Evolutionary conservation across 345 rosid species (phyloP).

Genomic region (Eucalyptus albens): DNA sequence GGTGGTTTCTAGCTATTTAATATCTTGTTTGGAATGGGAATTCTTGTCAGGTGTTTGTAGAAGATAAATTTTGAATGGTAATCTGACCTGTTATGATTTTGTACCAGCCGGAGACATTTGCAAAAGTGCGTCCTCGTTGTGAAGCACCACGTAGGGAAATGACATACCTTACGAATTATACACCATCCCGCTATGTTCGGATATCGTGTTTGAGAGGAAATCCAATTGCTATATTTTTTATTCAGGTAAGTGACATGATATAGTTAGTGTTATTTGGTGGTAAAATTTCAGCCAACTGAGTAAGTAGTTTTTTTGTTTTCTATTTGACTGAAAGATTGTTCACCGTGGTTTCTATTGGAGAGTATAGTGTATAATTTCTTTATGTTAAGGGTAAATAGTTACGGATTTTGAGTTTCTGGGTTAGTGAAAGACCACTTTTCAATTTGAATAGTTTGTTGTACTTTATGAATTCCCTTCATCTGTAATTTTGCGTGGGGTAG

Average conservation of each 20-base stretch:
- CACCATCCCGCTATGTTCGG: slow-evolving; percentile 71
- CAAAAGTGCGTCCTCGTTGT: slow-evolving; percentile 75
- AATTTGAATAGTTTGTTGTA: not conserved
- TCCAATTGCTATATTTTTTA: slow-evolving; percentile 79
- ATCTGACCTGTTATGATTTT: not conserved
- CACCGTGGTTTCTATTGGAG: not conserved
- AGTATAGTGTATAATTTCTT: not conserved
- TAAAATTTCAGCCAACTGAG: not conserved
- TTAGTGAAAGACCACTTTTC: not conserved
- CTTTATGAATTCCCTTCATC: not conserved
- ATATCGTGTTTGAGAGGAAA: slow-evolving; percentile 83
- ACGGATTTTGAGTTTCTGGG: not conserved
- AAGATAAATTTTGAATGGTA: not conserved
- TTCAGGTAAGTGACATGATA: slow-evolving; percentile 38
- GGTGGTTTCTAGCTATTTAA: not conserved
- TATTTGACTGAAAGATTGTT: not conserved
- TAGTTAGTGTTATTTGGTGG: not conserved
- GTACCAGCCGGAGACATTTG: slow-evolving; percentile 77
- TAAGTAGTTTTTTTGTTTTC: not conserved
- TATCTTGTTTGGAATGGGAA: not conserved
- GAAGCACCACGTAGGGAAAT: slow-evolving; percentile 91
- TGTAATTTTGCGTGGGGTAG: not conserved
- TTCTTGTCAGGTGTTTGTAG: not conserved
- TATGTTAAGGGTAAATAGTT: not conserved
- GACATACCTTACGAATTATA: slow-evolving; percentile 67